Base-by-base conservation (phyloP, 2,329 filamentous ascomycete species). In the Microcyclospora pomicola region DNA sequence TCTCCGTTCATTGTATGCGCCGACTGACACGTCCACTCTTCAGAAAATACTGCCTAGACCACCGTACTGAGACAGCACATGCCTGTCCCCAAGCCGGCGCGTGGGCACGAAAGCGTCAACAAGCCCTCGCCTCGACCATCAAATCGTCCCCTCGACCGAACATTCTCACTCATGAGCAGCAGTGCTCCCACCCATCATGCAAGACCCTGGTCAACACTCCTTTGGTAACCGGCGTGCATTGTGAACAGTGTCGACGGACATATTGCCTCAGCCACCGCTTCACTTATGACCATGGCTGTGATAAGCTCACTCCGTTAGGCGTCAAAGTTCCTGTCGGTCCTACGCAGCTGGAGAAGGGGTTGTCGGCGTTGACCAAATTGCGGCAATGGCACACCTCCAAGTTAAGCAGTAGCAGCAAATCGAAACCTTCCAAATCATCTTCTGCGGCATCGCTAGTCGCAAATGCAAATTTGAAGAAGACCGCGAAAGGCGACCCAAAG, bases 401-500 rank as follows among this genome's bases (percentile, higher is more conserved):
- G 59, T 56, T 55, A 41, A 48, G 56, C 15, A 44, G 54, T 13
- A 55, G 50, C 39, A 50, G 55, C 5, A 59, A 53, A 24, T 46
- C 48, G 10, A 62, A 81, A 11, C 72, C 79, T 1, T 77, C 78
- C 48, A 53, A 55, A 29, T 68, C 71, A 28, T 72, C 69, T 1
- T 71, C 78, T 0, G 72, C 80, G 0, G 74, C 77, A 35, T 72
- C 79, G 2, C 49, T 82, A 13, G 66, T 77, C 2, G 82, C 80
- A 5, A 68, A 88, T 6, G 85, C 85, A 45, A 75, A 72, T 9
- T 66, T 98, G 31, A 95, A 94, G 65, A 81, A 80, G 56, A 77
- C 73, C 1, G 88, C 91, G 2, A 95, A 94, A 63, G 92, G 92
- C 1, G 88, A 96, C 47, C 76, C 77, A 9, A 88, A 85, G 51